Base-by-base conservation (phyloP, 305 asterid species). In the Fraxinus dipetala region DNA sequence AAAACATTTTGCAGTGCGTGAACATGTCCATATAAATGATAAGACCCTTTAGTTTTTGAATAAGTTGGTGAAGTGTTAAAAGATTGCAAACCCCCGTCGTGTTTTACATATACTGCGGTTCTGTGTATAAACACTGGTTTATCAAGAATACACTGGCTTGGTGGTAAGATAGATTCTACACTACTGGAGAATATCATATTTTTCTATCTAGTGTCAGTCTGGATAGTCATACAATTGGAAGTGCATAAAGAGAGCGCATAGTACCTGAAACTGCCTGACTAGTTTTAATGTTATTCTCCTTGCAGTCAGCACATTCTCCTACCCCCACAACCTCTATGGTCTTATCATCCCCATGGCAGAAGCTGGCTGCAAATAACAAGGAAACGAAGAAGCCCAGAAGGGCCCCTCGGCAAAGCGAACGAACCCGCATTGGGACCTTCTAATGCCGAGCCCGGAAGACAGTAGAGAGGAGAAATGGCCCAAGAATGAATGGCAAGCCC, bases 291-390 rank as follows among this genome's bases (percentile, higher is more conserved):
- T 83, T 83, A 18, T 73, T 72, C 85, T 85, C 86, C 48, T 84
- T 86, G 85, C 92, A 89, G 65, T 89, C 92, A 18, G 88, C 89
- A 54, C 92, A 88, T 84, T 89, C 91, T 76, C 85, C 89, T 4
- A 82, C 14, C 0, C 97, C 99, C 75, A 94, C 94, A 69, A 94
- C 96, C 86, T 90, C 83, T 32, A 92, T 86, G 4, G 89, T 82
- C 43, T 65, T 87, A 76, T 86, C 92, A 74, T 86, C 87, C 6
- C 90, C 97, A 70, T 67, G 77, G 89, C 97, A 91, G 26, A 83
- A 81, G 82, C 81, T 85, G 36, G 76, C 85, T 82, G 89, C 83
- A 80, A 83, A 35, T 0, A 91, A 69, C 80, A 87, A 83, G 77
- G 86, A 85, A 74, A 92, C 67, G 14, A 89, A 79, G 75, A 94